phyloP scores from a whole-genome alignment of 75 land plant genomes.

The Selaginella moellendorffii region DNA sequence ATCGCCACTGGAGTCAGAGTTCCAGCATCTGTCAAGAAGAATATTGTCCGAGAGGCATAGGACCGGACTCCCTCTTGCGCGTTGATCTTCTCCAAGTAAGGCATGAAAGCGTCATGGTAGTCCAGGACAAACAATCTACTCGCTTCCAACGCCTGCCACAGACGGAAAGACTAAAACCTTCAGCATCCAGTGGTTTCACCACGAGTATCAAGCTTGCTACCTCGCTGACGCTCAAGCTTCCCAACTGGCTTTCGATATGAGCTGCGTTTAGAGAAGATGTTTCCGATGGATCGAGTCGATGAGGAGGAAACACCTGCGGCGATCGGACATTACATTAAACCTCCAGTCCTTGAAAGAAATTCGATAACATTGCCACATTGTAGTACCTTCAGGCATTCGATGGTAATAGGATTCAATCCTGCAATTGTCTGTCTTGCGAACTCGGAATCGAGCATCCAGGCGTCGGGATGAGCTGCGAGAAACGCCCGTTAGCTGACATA shows the following conservation, averaged over 20 bases:
- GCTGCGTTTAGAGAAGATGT: not conserved
- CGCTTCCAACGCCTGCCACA: slow-evolving; percentile 40
- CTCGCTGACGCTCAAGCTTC: not conserved
- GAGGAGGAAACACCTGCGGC: not conserved
- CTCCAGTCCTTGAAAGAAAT: no score
- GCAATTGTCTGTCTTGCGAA: slow-evolving; percentile 2
- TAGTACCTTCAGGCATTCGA: slow-evolving; percentile 6
- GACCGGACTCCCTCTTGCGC: slow-evolving; percentile 28
- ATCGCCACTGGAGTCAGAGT: slow-evolving; percentile 49
- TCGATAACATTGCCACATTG: no score
- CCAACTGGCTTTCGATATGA: not conserved
- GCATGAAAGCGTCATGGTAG: slow-evolving; percentile 55
- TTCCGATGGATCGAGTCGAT: no score
- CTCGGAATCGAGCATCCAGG: not conserved
- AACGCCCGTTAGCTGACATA: no score
- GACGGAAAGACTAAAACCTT: no score
- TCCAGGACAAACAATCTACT: slow-evolving; percentile 52
- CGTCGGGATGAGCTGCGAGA: not conserved
- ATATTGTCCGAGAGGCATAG: slow-evolving; percentile 60
- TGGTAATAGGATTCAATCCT: slow-evolving; percentile 7
- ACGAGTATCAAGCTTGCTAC: no score
- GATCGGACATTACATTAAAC: not conserved
- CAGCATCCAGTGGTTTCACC: no score
- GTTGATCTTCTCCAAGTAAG: slow-evolving; percentile 49
- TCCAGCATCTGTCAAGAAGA: slow-evolving; percentile 41